Conservation (phyloP, 2,329 filamentous ascomycete genomes). For the Aspergillus quadricinctus region DNA sequence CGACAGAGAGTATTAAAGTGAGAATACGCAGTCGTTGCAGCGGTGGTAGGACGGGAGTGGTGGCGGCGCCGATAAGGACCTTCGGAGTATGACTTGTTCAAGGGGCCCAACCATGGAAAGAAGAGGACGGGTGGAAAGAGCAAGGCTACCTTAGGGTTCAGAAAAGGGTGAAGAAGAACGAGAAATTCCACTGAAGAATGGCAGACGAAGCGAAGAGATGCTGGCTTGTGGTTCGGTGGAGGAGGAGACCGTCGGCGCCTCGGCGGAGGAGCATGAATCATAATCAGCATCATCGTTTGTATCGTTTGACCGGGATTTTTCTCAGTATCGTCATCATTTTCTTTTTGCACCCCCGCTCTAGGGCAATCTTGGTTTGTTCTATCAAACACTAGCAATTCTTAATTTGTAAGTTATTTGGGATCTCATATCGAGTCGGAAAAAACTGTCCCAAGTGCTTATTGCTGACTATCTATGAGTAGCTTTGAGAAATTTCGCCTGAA, state of each 20-base stretch:
- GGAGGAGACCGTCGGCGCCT: neutral
- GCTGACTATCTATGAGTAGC: neutral
- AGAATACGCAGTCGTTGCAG: neutral
- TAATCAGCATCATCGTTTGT: neutral
- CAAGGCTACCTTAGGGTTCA: neutral
- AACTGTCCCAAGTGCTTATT: neutral
- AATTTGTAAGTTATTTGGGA: neutral
- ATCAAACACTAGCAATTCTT: neutral
- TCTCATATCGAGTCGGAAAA: neutral
- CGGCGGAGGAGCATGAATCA: conserved; percentile 5
- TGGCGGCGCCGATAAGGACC: conserved; percentile 8
- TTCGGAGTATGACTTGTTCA: neutral
- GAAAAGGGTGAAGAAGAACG: conserved; percentile 8
- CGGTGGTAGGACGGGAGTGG: conserved; percentile 3
- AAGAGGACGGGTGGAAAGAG: conserved; percentile 3
- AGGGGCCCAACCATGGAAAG: neutral
- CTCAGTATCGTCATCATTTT: neutral
- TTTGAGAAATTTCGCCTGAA: neutral
- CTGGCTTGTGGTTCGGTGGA: neutral
- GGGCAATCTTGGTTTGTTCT: neutral
- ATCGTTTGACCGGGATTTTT: neutral
- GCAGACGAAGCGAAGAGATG: conserved; percentile 5
- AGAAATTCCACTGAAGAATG: neutral
- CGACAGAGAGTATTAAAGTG: neutral
- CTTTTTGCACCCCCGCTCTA: neutral